phyloP scores from a whole-genome alignment of 2,329 filamentous ascomycete genomes.

The Stemphylium vesicarium region DNA sequence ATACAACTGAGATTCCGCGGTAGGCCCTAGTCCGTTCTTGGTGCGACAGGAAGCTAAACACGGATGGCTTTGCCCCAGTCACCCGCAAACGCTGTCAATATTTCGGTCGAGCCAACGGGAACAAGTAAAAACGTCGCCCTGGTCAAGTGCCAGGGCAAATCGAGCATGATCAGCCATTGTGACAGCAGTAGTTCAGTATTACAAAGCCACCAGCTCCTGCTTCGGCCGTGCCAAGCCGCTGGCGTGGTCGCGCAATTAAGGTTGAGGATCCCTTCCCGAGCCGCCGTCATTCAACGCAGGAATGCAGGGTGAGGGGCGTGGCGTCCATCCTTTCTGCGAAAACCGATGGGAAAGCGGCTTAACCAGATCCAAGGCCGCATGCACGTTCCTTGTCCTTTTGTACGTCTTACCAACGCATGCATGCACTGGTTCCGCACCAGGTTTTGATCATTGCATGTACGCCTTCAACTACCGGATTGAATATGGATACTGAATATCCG shows the following conservation, averaged over 20 bases:
- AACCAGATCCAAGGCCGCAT: constrained; percentile 31
- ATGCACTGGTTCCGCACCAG: constrained; percentile 16
- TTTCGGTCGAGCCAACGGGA: neutral
- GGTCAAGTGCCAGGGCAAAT: constrained; percentile 13
- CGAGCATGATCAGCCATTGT: constrained; percentile 21
- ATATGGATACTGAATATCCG: neutral
- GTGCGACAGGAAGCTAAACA: constrained; percentile 1
- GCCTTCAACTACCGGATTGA: constrained; percentile 14
- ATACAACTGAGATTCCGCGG: constrained; percentile 13
- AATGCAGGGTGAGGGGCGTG: constrained; percentile 27
- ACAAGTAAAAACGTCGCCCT: constrained; percentile 12
- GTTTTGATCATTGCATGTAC: constrained; percentile 15
- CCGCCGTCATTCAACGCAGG: constrained; percentile 22
- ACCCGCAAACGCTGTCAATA: neutral
- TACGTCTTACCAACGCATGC: constrained; percentile 11
- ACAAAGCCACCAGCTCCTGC: constrained; percentile 10
- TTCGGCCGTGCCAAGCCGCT: constrained; percentile 9
- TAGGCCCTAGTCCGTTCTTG: constrained; percentile 16
- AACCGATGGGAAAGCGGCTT: constrained; percentile 26
- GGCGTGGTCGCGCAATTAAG: constrained; percentile 31
- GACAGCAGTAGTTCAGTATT: constrained; percentile 18
- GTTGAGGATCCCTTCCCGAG: constrained; percentile 29
- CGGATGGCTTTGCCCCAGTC: neutral
- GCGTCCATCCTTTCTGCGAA: constrained; percentile 30
- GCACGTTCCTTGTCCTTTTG: constrained; percentile 22